Conservation (phyloP, 2,329 filamentous ascomycete genomes). For the Colletotrichum caudatum region DNA sequence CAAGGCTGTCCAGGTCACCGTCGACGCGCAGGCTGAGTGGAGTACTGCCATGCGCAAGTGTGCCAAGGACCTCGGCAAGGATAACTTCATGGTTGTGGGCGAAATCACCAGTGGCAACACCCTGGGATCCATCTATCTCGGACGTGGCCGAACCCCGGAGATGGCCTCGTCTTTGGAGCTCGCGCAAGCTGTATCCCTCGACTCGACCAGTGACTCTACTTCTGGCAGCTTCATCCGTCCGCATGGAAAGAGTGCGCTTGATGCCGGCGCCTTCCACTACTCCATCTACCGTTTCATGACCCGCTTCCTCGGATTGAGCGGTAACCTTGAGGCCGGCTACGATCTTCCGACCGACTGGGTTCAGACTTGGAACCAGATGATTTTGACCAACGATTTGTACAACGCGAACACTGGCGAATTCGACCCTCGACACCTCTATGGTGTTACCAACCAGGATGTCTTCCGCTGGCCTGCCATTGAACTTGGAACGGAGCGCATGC, state of each 20-base stretch:
- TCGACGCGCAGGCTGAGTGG: constrained; percentile 71
- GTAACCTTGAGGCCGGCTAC: constrained; percentile 49
- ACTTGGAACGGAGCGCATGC: constrained; percentile 67
- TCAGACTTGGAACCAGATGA: constrained; percentile 66
- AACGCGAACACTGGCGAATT: constrained; percentile 71
- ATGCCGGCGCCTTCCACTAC: constrained; percentile 58
- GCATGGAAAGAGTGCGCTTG: constrained; percentile 61
- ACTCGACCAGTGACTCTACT: constrained; percentile 36
- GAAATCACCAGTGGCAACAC: constrained; percentile 74
- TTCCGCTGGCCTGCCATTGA: constrained; percentile 72
- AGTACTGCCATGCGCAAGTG: constrained; percentile 68
- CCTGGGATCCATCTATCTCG: constrained; percentile 71
- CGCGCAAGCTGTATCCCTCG: constrained; percentile 41
- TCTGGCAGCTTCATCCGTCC: constrained; percentile 64
- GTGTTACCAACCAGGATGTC: constrained; percentile 74
- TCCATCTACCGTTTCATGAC: constrained; percentile 49
- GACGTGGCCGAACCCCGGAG: constrained; percentile 65
- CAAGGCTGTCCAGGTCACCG: constrained; percentile 73
- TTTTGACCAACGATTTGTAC: constrained; percentile 69
- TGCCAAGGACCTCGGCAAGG: constrained; percentile 66
- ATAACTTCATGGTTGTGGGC: constrained; percentile 73
- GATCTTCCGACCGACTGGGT: constrained; percentile 55
- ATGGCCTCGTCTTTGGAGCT: constrained; percentile 40
- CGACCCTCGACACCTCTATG: constrained; percentile 74
- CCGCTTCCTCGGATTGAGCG: constrained; percentile 49